A percentile compares a stretch with the other conserved stretches of the same genome.
Conservation (phyloP, 257 asterid species). For the Echium plantagineum region DNA sequence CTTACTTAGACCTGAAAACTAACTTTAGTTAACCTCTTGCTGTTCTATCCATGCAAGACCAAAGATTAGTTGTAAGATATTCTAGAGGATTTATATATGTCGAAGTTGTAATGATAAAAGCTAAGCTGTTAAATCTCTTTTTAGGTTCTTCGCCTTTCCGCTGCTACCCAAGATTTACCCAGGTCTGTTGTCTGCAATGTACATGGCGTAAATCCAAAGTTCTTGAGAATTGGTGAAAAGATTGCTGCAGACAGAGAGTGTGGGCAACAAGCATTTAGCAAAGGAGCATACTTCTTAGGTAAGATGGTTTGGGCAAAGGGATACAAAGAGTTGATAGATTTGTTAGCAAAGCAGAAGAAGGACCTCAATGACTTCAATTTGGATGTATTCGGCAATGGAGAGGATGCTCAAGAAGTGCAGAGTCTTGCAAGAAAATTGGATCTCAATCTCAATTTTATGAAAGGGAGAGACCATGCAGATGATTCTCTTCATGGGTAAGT, state of each 20-base stretch:
- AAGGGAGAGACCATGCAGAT: constrained; percentile 96
- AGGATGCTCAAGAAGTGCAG: constrained; percentile 94
- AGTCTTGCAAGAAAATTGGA: constrained; percentile 67
- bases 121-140: constrained; percentile 9
- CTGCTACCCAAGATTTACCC: constrained; percentile 93
- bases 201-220: constrained; percentile 93
- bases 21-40: background rate
- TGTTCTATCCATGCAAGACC: background rate
- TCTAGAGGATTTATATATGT: constrained; percentile 2
- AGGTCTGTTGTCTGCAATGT: constrained; percentile 83
- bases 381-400: constrained; percentile 93
- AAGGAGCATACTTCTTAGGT: constrained; percentile 96
- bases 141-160: constrained; percentile 94
- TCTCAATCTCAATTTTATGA: constrained; percentile 79
- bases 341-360: constrained; percentile 60
- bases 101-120: constrained; percentile 1
- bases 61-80: background rate
- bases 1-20: background rate
- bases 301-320: constrained; percentile 99
- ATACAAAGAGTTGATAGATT: constrained; percentile 80
- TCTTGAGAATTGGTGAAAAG: constrained; percentile 75
- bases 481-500: constrained; percentile 87
- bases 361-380: constrained; percentile 82
- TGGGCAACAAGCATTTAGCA: constrained; percentile 67
- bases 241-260: constrained; percentile 73